Evolutionary conservation across 176 grass and related monocot genomes (phyloP), one percentile per base, ranked within the genome.

Genomic region (Olyra latifolia): DNA sequence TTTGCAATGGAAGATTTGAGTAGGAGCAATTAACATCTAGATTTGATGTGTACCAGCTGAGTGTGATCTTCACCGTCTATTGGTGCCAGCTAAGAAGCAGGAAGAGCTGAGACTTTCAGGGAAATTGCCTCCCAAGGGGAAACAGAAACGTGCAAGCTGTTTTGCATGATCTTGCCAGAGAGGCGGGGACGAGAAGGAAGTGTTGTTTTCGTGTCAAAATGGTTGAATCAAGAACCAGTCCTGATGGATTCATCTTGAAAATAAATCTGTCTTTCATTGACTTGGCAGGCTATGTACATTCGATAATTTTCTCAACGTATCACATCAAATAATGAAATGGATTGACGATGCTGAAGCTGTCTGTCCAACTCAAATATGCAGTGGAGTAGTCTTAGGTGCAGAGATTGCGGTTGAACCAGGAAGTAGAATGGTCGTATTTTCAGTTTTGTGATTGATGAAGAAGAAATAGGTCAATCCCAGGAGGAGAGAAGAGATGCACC

Each of bases 171-270:
- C 64, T 56, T 45, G 55, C 63, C 19, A 48, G 30, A 3, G 29
- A 42, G 3, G 16, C 10, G 8, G 20, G 9, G 44, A 7, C 4
- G 4, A 25, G 6, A 7, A 79, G 49, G 80, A 59, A 44, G 22
- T 10, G 64, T 0, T 39, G 40, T 68, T 42, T 35, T 83, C 8
- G 20, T 58, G 28, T 54, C 79, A 72, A 53, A 63, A 39, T 6
- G 45, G 86, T 83, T 78, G 80, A 83, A 70, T 16, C 29, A 35
- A 46, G 82, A 89, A 89, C 49, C 1, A 1, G 80, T 83, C 86
- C 32, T 6, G 1, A 7, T 0, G 41, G 16, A 53, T 49, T 10
- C 62, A 53, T 32, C 40, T 38, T 40, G 25, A 29, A 5, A 7
- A 12, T 50, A 17, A 20, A 82, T 29, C 10, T 1, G 38, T 74